Conservation (phyloP, 768 basidiomycete species). For the Thelephora aurantiotincta region DNA sequence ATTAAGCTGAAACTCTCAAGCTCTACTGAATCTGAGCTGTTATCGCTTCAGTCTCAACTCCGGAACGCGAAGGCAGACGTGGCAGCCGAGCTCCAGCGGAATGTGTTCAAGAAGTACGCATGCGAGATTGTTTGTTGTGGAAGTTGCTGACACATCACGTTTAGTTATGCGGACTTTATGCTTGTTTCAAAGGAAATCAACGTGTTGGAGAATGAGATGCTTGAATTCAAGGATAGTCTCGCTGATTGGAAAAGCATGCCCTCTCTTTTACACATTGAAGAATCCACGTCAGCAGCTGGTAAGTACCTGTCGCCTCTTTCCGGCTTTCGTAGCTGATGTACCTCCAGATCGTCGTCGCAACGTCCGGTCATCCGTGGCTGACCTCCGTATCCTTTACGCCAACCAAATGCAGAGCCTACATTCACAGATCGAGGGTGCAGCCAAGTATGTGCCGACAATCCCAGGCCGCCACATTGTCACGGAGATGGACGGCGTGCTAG, state of each 20-base stretch:
- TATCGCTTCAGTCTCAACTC: slow-evolving; percentile 63
- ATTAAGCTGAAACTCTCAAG: slow-evolving; percentile 81
- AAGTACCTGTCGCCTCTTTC: slow-evolving; percentile 24
- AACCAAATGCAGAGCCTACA: slow-evolving; percentile 90
- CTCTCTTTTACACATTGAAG: slow-evolving; percentile 81
- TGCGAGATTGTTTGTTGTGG: not conserved
- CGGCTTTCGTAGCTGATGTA: slow-evolving; percentile 12
- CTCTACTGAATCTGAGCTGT: slow-evolving; percentile 73
- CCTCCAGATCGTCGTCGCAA: slow-evolving; percentile 37
- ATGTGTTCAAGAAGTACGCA: slow-evolving; percentile 85
- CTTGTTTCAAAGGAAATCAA: slow-evolving; percentile 95
- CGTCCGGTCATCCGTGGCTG: slow-evolving; percentile 85
- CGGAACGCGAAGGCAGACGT: slow-evolving; percentile 58
- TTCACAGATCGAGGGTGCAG: slow-evolving; percentile 82
- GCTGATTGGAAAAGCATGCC: slow-evolving; percentile 97
- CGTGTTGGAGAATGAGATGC: slow-evolving; percentile 92
- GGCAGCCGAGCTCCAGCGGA: slow-evolving; percentile 70
- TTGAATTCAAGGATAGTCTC: slow-evolving; percentile 87
- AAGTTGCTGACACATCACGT: not conserved
- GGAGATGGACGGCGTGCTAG: slow-evolving; percentile 71
- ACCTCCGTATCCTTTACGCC: slow-evolving; percentile 86
- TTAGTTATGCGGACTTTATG: slow-evolving; percentile 93
- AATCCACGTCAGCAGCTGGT: slow-evolving; percentile 52
- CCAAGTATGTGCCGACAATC: slow-evolving; percentile 86
- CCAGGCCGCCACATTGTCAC: slow-evolving; percentile 85